Percentiles rank a stretch among this genome's conserved stretches.
Evolutionary conservation across 108 stramenopile species (phyloP).

Genomic region (Fragilaria radians): DNA sequence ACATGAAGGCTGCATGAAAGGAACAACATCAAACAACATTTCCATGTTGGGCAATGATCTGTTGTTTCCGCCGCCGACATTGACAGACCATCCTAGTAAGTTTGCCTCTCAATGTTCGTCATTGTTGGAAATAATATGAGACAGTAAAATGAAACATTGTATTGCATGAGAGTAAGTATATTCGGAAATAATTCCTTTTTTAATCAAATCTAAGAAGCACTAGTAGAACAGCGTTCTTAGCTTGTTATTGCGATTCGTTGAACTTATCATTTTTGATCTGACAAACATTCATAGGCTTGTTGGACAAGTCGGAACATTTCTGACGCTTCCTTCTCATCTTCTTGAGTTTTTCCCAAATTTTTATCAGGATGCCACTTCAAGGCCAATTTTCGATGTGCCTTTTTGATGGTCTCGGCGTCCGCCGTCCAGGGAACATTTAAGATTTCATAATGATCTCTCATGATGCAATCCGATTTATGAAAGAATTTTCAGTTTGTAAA

Average conservation of each 20-base stretch:
- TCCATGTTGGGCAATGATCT: too few relatives aligned
- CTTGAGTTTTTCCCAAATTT: slow-evolving; percentile 27
- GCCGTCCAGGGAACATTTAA: slow-evolving; percentile 77
- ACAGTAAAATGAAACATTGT: too few relatives aligned
- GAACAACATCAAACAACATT: slow-evolving; percentile 68
- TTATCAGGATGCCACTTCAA: slow-evolving; percentile 95
- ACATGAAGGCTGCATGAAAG: slow-evolving; percentile 60
- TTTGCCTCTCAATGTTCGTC: slow-evolving; percentile 88
- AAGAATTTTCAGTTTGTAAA: too few relatives aligned
- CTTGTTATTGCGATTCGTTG: too few relatives aligned
- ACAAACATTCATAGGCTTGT: slow-evolving; percentile 93
- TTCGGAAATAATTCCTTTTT: too few relatives aligned
- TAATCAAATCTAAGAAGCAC: too few relatives aligned
- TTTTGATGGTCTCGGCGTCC: slow-evolving; percentile 84
- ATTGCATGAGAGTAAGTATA: slow-evolving; percentile 87
- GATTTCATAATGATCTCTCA: slow-evolving; percentile 81
- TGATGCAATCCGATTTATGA: too few relatives aligned
- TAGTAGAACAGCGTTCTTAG: too few relatives aligned
- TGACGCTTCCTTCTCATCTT: too few relatives aligned
- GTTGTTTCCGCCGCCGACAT: slow-evolving; percentile 4
- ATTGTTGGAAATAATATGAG: too few relatives aligned
- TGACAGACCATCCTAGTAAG: slow-evolving; percentile 49
- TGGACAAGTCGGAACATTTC: slow-evolving; percentile 77
- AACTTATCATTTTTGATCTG: too few relatives aligned
- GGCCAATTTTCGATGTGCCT: slow-evolving; percentile 90